Conservation (phyloP, 257 asterid genomes). For the Nemophila menziesii region DNA sequence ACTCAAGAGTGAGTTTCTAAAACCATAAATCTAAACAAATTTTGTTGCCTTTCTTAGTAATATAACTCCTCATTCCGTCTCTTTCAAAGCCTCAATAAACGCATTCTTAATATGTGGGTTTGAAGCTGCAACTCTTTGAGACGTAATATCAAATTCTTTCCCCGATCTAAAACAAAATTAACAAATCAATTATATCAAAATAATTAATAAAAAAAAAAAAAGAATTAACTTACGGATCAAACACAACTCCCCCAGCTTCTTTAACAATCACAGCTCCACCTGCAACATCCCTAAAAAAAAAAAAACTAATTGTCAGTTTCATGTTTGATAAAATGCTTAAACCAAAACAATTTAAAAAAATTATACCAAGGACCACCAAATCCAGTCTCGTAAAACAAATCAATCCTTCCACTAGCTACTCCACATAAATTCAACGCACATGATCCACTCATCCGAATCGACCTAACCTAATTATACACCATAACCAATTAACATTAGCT, state of each 20-base stretch:
- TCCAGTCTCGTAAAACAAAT: conserved; percentile 62
- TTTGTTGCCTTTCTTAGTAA: conserved; percentile 4
- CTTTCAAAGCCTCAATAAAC: conserved; percentile 47
- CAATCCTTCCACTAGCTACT: conserved; percentile 80
- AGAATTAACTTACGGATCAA: conserved; percentile 60
- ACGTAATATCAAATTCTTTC: conserved; percentile 47
- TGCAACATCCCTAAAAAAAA: conserved; percentile 65
- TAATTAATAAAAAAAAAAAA: too few species aligned
- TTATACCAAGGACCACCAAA: conserved; percentile 82
- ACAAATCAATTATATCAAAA: too few species aligned
- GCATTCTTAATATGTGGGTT: conserved; percentile 52
- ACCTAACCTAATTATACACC: conserved; percentile 49
- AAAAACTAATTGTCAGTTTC: conserved; percentile 6
- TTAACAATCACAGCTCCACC: conserved; percentile 76
- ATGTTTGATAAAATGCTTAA: conserved; percentile 3
- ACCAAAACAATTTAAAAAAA: conserved; percentile 1
- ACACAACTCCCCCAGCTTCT: conserved; percentile 75
- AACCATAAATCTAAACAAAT: background rate
- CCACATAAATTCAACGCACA: conserved; percentile 87
- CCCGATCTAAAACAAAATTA: conserved; percentile 42
- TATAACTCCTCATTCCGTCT: conserved; percentile 31
- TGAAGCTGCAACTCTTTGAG: conserved; percentile 74
- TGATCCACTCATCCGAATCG: conserved; percentile 81
- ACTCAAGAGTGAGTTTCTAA: background rate
- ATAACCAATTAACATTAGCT: conserved; percentile 10